Conservation (phyloP, 2,329 filamentous ascomycete species). For the Aspergillus hortae region DNA sequence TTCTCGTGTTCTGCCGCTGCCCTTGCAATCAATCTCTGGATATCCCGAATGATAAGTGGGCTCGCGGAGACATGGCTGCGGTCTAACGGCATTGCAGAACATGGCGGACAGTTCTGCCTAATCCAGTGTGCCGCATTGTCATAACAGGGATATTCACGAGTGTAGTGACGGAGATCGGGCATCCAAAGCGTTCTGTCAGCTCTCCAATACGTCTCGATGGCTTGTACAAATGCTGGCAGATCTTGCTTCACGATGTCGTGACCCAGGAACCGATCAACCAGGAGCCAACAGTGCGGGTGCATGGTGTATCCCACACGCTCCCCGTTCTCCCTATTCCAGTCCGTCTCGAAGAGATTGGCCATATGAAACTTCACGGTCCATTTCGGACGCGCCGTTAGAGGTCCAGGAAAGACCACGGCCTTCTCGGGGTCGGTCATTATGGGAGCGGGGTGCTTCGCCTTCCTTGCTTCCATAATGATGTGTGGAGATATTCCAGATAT, state of each 20-base stretch:
- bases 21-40: not conserved
- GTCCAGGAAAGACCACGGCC: not conserved
- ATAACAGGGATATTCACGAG: not conserved
- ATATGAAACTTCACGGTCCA: not conserved
- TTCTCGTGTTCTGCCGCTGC: not conserved
- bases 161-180: not conserved
- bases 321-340: not conserved
- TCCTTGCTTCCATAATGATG: not conserved
- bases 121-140: not conserved
- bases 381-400: not conserved
- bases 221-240: not conserved
- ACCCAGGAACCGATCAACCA: not conserved
- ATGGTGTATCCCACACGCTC: not conserved
- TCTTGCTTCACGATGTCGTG: not conserved
- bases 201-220: not conserved
- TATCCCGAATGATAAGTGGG: not conserved
- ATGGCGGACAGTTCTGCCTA: not conserved
- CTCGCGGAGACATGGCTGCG: not conserved
- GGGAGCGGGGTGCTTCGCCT: not conserved
- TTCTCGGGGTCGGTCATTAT: not conserved
- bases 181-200: not conserved
- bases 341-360: not conserved
- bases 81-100: not conserved
- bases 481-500: not conserved
- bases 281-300: not conserved